Conservation (phyloP, 1,284 basidiomycete species). For the Marasmius oreades region DNA sequence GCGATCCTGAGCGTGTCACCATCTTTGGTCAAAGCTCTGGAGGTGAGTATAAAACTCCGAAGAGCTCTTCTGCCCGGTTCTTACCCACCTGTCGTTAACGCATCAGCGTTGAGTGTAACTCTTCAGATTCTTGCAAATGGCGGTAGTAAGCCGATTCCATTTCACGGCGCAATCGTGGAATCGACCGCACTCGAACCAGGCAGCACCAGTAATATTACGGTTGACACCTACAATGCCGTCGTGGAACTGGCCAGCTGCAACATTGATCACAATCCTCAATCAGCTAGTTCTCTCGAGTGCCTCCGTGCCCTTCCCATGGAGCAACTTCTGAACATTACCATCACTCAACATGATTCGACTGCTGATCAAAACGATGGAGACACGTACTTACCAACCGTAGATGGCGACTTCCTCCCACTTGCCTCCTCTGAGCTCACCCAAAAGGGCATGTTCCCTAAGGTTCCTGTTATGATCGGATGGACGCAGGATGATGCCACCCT, state of each 20-base stretch:
- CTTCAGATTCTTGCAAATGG: conserved; percentile 3
- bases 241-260: not conserved
- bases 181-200: not conserved
- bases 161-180: conserved; percentile 2
- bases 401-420: not conserved
- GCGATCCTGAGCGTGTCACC: not conserved
- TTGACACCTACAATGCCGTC: not conserved
- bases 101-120: conserved; percentile 1
- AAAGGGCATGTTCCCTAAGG: not conserved
- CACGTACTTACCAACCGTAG: not conserved
- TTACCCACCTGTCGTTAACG: not conserved
- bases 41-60: not conserved
- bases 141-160: not conserved
- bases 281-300: not conserved
- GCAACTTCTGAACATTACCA: not conserved
- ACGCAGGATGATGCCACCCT: conserved; percentile 1
- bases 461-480: conserved; percentile 6
- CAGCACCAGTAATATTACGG: not conserved
- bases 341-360: not conserved
- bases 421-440: not conserved
- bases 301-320: not conserved
- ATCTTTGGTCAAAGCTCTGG: not conserved
- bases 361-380: not conserved
- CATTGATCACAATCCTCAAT: not conserved
- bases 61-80: not conserved